Evolutionary conservation across 352 stramenopile genomes (phyloP).

Genomic region (Phytopythium oedochilum): DNA sequence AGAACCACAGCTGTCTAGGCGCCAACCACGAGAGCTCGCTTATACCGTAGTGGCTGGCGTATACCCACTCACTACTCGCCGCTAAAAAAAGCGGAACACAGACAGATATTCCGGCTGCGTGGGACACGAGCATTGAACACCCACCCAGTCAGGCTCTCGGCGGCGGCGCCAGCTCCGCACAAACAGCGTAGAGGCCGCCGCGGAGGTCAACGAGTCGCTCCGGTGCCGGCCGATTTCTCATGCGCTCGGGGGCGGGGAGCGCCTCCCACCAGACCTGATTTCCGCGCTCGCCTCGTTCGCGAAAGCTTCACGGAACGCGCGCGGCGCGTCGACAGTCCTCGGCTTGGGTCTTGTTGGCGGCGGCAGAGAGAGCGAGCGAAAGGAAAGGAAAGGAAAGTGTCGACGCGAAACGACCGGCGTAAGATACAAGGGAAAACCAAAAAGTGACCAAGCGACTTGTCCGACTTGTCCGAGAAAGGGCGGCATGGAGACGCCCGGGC

Average conservation of each 20-base stretch:
- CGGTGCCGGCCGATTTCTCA: too few relatives aligned
- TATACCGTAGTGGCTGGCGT: too few relatives aligned
- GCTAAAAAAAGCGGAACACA: neutral
- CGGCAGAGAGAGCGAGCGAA: neutral
- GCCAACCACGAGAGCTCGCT: too few relatives aligned
- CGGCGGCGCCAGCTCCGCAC: too few relatives aligned
- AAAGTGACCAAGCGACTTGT: too few relatives aligned
- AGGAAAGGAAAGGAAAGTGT: neutral
- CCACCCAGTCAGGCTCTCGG: too few relatives aligned
- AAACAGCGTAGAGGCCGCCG: neutral
- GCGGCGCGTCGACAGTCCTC: neutral
- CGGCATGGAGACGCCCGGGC: neutral
- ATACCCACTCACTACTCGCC: too few relatives aligned
- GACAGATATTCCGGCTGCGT: neutral
- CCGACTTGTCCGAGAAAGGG: neutral
- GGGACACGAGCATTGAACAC: neutral
- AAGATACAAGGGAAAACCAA: neutral
- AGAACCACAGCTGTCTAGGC: neutral
- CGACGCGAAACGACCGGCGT: neutral
- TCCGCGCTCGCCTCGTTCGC: neutral
- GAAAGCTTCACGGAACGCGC: conserved; percentile 2
- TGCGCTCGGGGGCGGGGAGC: neutral
- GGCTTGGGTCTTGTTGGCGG: neutral
- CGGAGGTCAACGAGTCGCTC: too few relatives aligned
- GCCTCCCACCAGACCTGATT: neutral